Conservation (phyloP, 192 early-diverging fungal genomes). For the Entomortierella parvispora region DNA sequence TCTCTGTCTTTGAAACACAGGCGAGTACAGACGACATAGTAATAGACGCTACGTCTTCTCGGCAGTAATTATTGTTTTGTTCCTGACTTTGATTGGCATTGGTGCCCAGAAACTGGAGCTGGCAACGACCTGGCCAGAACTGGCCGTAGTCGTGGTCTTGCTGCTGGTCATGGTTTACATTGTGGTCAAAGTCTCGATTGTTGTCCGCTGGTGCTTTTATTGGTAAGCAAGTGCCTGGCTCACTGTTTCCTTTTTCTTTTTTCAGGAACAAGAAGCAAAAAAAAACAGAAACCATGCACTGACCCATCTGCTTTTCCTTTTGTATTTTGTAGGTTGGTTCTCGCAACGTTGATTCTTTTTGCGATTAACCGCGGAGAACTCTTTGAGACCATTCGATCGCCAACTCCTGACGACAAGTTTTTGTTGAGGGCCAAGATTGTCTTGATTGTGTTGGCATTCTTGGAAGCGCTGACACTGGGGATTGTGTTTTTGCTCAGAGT, state of each 20-base stretch:
- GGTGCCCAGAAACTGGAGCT: slow-evolving; percentile 44
- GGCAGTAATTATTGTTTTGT: slow-evolving; percentile 26
- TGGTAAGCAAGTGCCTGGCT: slow-evolving; percentile 17
- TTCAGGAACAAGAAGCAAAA: not conserved
- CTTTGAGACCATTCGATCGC: slow-evolving; percentile 8
- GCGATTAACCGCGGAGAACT: slow-evolving; percentile 34
- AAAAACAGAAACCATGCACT: no score
- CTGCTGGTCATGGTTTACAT: slow-evolving; percentile 41
- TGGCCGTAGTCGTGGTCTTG: slow-evolving; percentile 20
- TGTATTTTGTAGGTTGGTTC: slow-evolving; percentile 33
- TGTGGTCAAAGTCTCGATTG: slow-evolving; percentile 49
- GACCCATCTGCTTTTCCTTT: not conserved
- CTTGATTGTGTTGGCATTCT: slow-evolving; percentile 22
- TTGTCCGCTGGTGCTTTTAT: slow-evolving; percentile 56
- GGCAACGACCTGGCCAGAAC: slow-evolving; percentile 31
- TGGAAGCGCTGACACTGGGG: slow-evolving; percentile 38
- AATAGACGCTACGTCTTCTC: slow-evolving; percentile 43
- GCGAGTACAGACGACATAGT: slow-evolving; percentile 34
- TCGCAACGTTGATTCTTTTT: slow-evolving; percentile 49
- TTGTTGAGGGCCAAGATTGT: slow-evolving; percentile 24
- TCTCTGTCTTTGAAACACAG: not conserved
- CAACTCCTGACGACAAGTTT: slow-evolving; percentile 4
- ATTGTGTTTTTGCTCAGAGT: slow-evolving; percentile 29
- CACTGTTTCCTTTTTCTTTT: not conserved
- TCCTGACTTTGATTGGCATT: slow-evolving; percentile 42